Evolutionary conservation across 331 rosid genomes (phyloP).

Genomic region (Malus hybrid): DNA sequence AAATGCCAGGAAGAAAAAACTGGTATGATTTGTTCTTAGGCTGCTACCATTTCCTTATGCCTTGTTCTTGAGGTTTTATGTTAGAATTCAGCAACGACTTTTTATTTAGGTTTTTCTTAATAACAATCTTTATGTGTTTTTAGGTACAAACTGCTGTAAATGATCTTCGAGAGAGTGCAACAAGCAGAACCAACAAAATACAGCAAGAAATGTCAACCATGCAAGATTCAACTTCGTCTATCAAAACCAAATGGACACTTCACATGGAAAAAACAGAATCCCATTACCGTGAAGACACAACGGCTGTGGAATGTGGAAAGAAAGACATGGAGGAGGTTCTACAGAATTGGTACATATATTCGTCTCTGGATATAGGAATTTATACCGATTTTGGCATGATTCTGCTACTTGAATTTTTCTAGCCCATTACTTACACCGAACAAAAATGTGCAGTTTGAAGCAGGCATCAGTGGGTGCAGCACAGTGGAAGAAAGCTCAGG

Average conservation of each 20-base stretch:
- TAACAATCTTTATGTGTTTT: constrained; percentile 3
- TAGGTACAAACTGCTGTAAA: constrained; percentile 85
- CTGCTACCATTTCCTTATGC: background rate
- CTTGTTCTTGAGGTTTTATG: background rate
- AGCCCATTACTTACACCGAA: constrained; percentile 8
- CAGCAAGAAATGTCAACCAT: constrained; percentile 81
- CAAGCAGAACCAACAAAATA: constrained; percentile 64
- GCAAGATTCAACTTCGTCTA: constrained; percentile 75
- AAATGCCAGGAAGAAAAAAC: constrained; percentile 82
- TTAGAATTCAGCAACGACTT: background rate
- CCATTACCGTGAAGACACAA: constrained; percentile 66
- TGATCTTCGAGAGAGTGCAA: constrained; percentile 92
- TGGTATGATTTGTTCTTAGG: constrained; percentile 44
- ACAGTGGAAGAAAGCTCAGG: constrained; percentile 96
- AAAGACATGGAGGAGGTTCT: constrained; percentile 77
- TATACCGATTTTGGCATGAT: background rate
- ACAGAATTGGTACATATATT: constrained; percentile 56
- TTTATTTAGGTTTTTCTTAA: background rate
- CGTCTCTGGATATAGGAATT: background rate
- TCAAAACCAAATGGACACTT: constrained; percentile 70
- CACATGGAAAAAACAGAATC: constrained; percentile 89
- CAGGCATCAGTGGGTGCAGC: constrained; percentile 81
- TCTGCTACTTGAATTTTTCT: constrained; percentile 13
- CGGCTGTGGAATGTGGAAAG: constrained; percentile 81
- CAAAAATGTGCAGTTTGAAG: constrained; percentile 52